Conservation (phyloP, 352 stramenopile genomes). For the Paralagenidium karlingii region DNA sequence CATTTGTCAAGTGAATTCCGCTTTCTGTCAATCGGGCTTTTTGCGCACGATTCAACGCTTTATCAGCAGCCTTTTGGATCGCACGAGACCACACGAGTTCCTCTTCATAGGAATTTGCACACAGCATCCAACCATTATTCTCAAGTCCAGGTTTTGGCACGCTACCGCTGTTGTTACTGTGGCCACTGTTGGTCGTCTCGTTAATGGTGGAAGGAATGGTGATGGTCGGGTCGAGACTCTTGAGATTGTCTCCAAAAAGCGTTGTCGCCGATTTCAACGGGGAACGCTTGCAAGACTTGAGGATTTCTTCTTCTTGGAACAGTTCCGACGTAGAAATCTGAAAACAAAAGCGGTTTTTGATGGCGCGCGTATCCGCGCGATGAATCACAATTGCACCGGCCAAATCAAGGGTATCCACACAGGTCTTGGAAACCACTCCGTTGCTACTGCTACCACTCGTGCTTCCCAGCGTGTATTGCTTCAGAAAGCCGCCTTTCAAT, state of each 20-base stretch:
- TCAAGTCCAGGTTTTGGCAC: too few relatives aligned
- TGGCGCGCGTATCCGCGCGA: slow-evolving; percentile 40
- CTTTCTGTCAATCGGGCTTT: neutral
- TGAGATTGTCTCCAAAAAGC: slow-evolving; percentile 28
- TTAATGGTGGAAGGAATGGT: too few relatives aligned
- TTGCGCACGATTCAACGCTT: slow-evolving; percentile 16
- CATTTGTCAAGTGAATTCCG: too few relatives aligned
- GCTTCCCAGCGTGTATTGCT: slow-evolving; percentile 61
- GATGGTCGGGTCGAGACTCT: slow-evolving; percentile 15
- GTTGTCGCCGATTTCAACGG: slow-evolving; percentile 48
- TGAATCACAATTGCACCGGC: slow-evolving; percentile 75
- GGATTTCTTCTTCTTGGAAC: slow-evolving; percentile 5
- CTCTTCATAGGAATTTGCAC: slow-evolving; percentile 41
- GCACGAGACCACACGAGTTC: slow-evolving; percentile 49
- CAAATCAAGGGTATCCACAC: slow-evolving; percentile 51
- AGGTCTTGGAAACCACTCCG: slow-evolving; percentile 15
- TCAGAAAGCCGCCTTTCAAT: slow-evolving; percentile 54
- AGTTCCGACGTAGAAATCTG: slow-evolving; percentile 51
- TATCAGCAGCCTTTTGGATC: slow-evolving; percentile 56
- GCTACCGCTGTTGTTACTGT: slow-evolving; percentile 9
- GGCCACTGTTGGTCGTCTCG: slow-evolving; percentile 12
- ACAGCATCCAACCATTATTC: slow-evolving; percentile 58
- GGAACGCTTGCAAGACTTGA: slow-evolving; percentile 23
- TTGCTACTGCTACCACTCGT: neutral
- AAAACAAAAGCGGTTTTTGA: slow-evolving; percentile 72